Conservation (phyloP, 371 early-diverging fungal species). For the Apophysomyces elegans region DNA sequence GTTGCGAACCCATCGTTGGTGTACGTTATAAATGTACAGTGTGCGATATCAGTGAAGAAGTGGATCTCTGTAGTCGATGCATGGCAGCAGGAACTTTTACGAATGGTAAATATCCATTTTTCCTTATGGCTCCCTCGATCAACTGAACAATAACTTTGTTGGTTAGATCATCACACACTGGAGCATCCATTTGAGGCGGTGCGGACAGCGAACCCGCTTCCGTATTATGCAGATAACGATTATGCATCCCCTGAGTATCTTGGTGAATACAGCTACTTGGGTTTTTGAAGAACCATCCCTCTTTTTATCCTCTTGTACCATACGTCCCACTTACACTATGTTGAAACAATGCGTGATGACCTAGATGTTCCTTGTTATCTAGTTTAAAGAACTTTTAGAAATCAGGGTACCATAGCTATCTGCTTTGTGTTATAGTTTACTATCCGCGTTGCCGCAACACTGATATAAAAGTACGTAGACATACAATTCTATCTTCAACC, state of each 20-base stretch:
- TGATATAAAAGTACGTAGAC: no score
- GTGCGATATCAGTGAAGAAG: constrained; percentile 59
- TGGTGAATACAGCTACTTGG: constrained; percentile 59
- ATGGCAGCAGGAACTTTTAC: constrained; percentile 49
- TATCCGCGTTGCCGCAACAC: no score
- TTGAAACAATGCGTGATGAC: no score
- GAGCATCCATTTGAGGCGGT: constrained; percentile 56
- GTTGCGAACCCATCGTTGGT: constrained; percentile 66
- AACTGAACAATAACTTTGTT: neutral
- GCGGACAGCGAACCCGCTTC: constrained; percentile 42
- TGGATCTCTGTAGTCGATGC: constrained; percentile 57
- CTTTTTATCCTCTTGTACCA: neutral
- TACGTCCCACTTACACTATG: neutral
- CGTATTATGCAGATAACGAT: constrained; percentile 56
- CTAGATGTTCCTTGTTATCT: no score
- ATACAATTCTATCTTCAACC: no score
- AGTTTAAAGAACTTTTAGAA: no score
- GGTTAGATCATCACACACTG: constrained; percentile 50
- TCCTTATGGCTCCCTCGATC: neutral
- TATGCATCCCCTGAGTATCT: constrained; percentile 48
- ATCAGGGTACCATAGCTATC: no score
- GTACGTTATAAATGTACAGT: constrained; percentile 62
- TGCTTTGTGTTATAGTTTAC: no score
- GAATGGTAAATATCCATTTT: constrained; percentile 41
- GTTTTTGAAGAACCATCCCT: constrained; percentile 23